phyloP scores from a whole-genome alignment of 2,329 filamentous ascomycete species.

The Periconia sp. region DNA sequence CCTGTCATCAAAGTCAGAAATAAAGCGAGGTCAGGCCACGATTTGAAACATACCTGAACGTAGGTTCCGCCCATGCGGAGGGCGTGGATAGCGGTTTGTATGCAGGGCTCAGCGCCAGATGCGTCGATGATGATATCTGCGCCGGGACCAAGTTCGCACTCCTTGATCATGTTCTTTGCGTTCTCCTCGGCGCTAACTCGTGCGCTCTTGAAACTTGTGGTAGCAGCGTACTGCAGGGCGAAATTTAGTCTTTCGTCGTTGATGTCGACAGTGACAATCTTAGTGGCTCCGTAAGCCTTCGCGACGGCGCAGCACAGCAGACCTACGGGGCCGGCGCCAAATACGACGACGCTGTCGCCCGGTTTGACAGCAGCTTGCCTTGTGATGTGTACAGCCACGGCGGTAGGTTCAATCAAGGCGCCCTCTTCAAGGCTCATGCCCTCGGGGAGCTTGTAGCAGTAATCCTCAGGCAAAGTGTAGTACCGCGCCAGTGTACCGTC shows the following conservation, averaged over 20 bases:
- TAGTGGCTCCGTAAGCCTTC: slow-evolving; percentile 79
- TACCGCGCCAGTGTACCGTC: slow-evolving; percentile 89
- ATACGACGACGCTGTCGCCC: slow-evolving; percentile 50
- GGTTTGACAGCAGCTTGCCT: slow-evolving; percentile 47
- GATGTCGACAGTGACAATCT: slow-evolving; percentile 86
- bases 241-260: slow-evolving; percentile 78
- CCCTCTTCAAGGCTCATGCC: slow-evolving; percentile 79
- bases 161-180: slow-evolving; percentile 66
- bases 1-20: slow-evolving; percentile 19
- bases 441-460: slow-evolving; percentile 87
- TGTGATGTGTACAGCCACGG: slow-evolving; percentile 54
- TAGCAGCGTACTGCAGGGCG: slow-evolving; percentile 71
- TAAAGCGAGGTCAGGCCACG: background rate
- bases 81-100: slow-evolving; percentile 52
- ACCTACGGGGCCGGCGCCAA: slow-evolving; percentile 65
- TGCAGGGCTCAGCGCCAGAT: slow-evolving; percentile 51
- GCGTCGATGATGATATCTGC: slow-evolving; percentile 54
- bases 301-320: slow-evolving; percentile 86
- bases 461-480: slow-evolving; percentile 81
- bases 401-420: slow-evolving; percentile 74
- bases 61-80: slow-evolving; percentile 54
- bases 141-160: slow-evolving; percentile 61
- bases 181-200: slow-evolving; percentile 68
- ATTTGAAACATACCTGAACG: slow-evolving; percentile 38
- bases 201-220: slow-evolving; percentile 64